These are phyloP conservation scores for Gastrodia elata DNA, from an alignment of 106 monocot species.

Conservation along the genomic window DNA sequence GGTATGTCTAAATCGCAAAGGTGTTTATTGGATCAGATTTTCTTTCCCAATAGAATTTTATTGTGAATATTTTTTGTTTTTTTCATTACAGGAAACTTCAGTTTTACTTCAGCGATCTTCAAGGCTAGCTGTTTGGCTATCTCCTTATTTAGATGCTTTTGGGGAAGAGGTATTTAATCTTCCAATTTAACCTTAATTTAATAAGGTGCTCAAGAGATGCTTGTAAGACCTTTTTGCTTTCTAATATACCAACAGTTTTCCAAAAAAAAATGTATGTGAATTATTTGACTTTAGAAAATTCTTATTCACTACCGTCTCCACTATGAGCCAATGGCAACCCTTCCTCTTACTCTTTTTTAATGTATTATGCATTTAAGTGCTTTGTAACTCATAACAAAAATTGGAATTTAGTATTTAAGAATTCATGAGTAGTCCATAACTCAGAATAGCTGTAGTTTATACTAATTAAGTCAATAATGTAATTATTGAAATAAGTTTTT, in stretches of 20 bases:
- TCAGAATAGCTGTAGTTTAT: too few relatives aligned
- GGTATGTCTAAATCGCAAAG: conserved; percentile 27
- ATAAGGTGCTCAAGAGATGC: not conserved
- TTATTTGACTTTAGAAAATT: not conserved
- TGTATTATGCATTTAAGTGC: not conserved
- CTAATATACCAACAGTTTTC: not conserved
- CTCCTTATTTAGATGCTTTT: conserved; percentile 90
- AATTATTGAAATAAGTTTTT: too few relatives aligned
- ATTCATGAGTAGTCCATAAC: too few relatives aligned
- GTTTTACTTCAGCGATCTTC: conserved; percentile 72
- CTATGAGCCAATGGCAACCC: not conserved
- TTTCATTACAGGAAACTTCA: conserved; percentile 57
- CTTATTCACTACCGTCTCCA: not conserved
- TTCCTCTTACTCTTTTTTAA: not conserved
- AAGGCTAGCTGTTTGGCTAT: conserved; percentile 69
- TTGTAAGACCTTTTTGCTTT: not conserved
- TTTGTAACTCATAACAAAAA: too few relatives aligned
- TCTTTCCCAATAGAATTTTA: not conserved
- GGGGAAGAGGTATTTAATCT: conserved; percentile 82
- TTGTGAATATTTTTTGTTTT: conserved; percentile 7
- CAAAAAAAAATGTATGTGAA: too few relatives aligned
- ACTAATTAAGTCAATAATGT: too few relatives aligned
- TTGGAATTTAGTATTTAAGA: too few relatives aligned
- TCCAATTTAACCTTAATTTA: not conserved
- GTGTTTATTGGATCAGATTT: not conserved